phyloP scores from a whole-genome alignment of 371 early-diverging fungal species.

The Mortierella polycephala region DNA sequence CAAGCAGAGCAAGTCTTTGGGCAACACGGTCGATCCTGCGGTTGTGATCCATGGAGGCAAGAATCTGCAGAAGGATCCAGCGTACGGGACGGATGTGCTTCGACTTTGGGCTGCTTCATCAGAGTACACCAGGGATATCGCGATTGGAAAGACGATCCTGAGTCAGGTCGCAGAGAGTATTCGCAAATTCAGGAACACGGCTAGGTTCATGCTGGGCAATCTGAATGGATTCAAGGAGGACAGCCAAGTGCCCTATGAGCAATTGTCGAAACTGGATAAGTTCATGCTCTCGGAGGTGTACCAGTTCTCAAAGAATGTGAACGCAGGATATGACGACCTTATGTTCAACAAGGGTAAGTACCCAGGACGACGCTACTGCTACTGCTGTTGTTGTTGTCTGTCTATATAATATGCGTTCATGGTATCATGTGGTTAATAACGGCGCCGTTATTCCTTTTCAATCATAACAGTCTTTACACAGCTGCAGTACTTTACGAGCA shows the following conservation, averaged over 20 bases:
- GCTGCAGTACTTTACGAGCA: slow-evolving; percentile 78
- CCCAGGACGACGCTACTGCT: slow-evolving; percentile 54
- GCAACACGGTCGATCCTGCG: slow-evolving; percentile 88
- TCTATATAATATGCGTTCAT: too few relatives aligned
- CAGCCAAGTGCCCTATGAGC: slow-evolving; percentile 61
- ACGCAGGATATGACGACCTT: slow-evolving; percentile 68
- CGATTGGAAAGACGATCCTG: slow-evolving; percentile 77
- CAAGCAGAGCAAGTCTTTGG: slow-evolving; percentile 96
- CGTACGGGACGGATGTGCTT: slow-evolving; percentile 87
- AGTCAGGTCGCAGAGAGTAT: slow-evolving; percentile 71
- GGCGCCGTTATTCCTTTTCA: background rate
- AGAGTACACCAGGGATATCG: slow-evolving; percentile 84
- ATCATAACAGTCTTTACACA: slow-evolving; percentile 67
- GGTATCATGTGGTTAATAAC: too few relatives aligned
- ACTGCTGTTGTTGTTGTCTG: slow-evolving; percentile 41
- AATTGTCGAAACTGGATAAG: slow-evolving; percentile 72
- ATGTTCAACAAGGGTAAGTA: slow-evolving; percentile 81
- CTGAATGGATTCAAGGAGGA: slow-evolving; percentile 70
- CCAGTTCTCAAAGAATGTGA: slow-evolving; percentile 67
- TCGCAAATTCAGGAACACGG: slow-evolving; percentile 84
- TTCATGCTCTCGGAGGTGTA: slow-evolving; percentile 77
- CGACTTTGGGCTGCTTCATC: slow-evolving; percentile 88
- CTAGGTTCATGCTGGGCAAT: slow-evolving; percentile 85
- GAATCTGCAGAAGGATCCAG: slow-evolving; percentile 75
- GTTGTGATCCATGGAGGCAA: slow-evolving; percentile 80